Base-by-base conservation (phyloP, 2,329 filamentous ascomycete species). In the Penicillium glabrum region DNA sequence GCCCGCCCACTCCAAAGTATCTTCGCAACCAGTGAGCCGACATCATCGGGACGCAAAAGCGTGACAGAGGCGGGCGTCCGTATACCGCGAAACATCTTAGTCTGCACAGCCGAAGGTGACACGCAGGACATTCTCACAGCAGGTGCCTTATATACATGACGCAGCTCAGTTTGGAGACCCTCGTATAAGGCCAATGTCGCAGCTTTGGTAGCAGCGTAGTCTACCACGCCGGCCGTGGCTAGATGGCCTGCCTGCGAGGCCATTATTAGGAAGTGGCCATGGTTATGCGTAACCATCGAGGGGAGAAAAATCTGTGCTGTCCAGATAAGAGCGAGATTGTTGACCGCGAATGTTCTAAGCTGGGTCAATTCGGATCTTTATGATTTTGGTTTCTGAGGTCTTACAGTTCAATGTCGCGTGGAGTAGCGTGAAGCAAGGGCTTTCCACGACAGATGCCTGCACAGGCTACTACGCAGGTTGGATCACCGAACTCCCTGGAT, bases 201-300 rank as follows among this genome's bases (percentile, higher is more conserved):
- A 4, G 53, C 27, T 37, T 55, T 55, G 5, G 53, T 55, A 5
- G 53, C 53, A 13, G 46, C 53, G n/a, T 51, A 55, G 37, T 55
- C 53, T 24, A 55, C 53, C 10, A 55, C 29, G 7, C 53, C 53
- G 9, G 53, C 26, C 2, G 53, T 55, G 2, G 53, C 46, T 21
- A 55, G 37, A 50, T 55, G 46, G 3, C 35, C 53, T 35, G 53
- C 35, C 24, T 55, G 53, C 13, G 53, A 55, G 21, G 53, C 46
- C 45, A 55, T 55, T n/a, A 55, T 55, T 7, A 55, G 39, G 46
- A 55, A 50, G 24, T 55, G 53, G 39, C 46, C 53, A 19, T 55
- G 53, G 5, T 55, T 55, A 31, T 45, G n/a, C 6, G 13, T 46
- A 2, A 55, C 27, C 53, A 50, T 55, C 9, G 26, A 19, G 2